Conservation (phyloP, 1,284 basidiomycete species). For the Puccinia sorghi region DNA sequence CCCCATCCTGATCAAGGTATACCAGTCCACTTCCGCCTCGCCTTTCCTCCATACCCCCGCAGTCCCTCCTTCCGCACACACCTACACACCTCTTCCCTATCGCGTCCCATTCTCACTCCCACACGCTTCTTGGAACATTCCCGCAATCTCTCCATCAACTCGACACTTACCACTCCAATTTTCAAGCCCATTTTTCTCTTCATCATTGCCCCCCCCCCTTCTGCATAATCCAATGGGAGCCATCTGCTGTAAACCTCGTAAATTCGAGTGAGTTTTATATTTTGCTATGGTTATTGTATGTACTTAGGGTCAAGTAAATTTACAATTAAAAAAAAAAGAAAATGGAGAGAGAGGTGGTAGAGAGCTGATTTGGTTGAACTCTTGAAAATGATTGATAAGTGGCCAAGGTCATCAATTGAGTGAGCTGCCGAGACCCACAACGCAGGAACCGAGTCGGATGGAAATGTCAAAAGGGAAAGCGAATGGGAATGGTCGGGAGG, state of each 20-base stretch:
- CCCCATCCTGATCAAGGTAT: no score
- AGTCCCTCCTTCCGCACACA: no score
- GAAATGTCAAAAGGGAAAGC: not conserved
- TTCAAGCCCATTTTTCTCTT: not conserved
- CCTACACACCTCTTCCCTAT: no score
- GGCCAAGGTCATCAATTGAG: slow-evolving; percentile 25
- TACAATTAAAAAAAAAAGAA: not conserved
- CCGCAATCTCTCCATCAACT: not conserved
- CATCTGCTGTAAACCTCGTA: slow-evolving; percentile 14
- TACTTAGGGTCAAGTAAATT: not conserved
- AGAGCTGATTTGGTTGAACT: not conserved
- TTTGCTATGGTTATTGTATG: not conserved
- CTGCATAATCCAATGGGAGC: not conserved
- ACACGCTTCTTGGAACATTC: not conserved
- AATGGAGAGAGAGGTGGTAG: not conserved
- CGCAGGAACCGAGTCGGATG: not conserved
- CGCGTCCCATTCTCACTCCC: not conserved
- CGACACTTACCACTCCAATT: no score
- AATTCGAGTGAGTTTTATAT: slow-evolving; percentile 9
- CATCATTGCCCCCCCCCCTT: not conserved
- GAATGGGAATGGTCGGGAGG: not conserved
- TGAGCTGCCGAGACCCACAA: not conserved
- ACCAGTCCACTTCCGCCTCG: no score
- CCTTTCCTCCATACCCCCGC: no score
- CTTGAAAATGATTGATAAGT: not conserved